Conservation (phyloP, 148 eudicot species). For the Silene uniflora region DNA sequence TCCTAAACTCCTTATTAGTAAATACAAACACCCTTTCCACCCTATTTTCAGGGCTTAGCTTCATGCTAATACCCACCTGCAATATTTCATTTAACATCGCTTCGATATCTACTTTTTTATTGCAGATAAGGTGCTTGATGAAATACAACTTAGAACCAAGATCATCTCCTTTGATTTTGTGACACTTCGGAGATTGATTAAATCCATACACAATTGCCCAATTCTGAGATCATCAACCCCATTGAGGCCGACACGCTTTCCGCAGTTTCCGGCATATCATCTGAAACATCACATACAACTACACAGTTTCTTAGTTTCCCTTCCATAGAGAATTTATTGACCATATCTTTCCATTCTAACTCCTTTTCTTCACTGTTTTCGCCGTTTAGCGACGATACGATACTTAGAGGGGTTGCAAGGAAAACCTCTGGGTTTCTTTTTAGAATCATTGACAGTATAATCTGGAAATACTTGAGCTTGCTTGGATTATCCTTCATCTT, state of each 20-base stretch:
- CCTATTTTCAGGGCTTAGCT: constrained; percentile 10
- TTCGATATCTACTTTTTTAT: constrained; percentile 10
- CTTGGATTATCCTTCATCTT: constrained; percentile 13
- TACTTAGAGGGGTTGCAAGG: constrained; percentile 5
- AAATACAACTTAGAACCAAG: constrained; percentile 11
- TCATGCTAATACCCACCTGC: not conserved
- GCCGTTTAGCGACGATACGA: constrained; percentile 1
- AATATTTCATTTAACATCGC: constrained; percentile 13
- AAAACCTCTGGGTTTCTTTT: not conserved
- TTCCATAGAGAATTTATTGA: not conserved
- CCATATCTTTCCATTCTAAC: constrained; percentile 17
- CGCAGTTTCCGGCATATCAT: not conserved
- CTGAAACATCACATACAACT: constrained; percentile 20
- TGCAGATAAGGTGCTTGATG: constrained; percentile 19
- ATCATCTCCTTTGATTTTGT: constrained; percentile 17
- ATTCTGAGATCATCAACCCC: constrained; percentile 17
- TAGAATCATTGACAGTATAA: constrained; percentile 11
- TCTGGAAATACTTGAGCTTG: constrained; percentile 3
- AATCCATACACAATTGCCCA: constrained; percentile 12
- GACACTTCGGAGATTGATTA: not conserved
- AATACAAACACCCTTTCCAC: constrained; percentile 18
- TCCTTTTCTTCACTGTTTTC: constrained; percentile 7
- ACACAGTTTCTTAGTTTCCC: constrained; percentile 11
- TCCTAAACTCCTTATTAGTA: constrained; percentile 19
- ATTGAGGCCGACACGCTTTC: constrained; percentile 6